A percentile compares a stretch with the other conserved stretches of the same genome.
phyloP scores from a whole-genome alignment of 2,329 filamentous ascomycete species.

The Hymenoscyphus occultus region DNA sequence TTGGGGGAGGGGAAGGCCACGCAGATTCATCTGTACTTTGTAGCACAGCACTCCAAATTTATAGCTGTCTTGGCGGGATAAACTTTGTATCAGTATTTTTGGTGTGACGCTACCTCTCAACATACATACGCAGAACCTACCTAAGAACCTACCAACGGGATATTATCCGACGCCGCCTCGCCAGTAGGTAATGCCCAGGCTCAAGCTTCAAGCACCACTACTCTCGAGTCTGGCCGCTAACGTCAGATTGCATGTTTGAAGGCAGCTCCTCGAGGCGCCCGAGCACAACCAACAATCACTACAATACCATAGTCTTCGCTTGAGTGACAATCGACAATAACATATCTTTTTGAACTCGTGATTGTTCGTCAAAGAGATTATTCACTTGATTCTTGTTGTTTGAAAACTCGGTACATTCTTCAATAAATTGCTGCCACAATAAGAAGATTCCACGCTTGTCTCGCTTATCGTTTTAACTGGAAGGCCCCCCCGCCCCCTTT shows the following conservation, averaged over 20 bases:
- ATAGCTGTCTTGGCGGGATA: not conserved
- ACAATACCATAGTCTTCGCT: not conserved
- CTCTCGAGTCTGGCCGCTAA: slow-evolving; percentile 1
- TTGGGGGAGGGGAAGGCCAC: not conserved
- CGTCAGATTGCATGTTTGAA: not conserved
- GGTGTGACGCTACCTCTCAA: not conserved
- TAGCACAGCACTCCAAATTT: not conserved
- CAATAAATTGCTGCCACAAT: not conserved
- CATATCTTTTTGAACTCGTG: not conserved
- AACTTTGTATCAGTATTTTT: not conserved
- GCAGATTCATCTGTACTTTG: not conserved
- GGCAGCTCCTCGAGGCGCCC: not conserved
- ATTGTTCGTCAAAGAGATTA: not conserved
- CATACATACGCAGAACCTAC: too few relatives aligned
- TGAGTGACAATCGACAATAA: not conserved
- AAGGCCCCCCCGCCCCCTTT: not conserved
- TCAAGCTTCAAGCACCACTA: not conserved
- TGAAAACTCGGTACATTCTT: not conserved
- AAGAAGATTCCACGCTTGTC: not conserved
- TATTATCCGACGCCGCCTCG: not conserved
- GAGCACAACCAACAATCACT: not conserved
- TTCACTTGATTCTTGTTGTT: not conserved
- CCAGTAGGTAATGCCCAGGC: not conserved
- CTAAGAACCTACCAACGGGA: not conserved
- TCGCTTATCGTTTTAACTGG: not conserved